Evolutionary conservation across 208 protist species (phyloP).

Genomic region (Novymonas esmeraldas): DNA sequence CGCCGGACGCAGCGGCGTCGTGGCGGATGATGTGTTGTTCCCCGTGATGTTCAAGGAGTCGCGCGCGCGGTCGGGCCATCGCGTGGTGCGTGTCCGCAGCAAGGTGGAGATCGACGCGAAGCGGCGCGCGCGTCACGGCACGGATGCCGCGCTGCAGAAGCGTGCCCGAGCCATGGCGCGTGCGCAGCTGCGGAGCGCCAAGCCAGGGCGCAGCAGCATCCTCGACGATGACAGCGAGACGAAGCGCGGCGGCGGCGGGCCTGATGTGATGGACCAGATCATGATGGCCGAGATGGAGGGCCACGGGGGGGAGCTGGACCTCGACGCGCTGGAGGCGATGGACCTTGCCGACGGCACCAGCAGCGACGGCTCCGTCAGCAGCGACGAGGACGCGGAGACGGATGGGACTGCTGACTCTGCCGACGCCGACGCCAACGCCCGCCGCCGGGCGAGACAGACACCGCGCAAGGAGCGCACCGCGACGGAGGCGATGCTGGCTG

Average conservation of each 20-base stretch:
- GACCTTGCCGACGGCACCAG: slow-evolving; percentile 21
- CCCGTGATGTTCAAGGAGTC: slow-evolving; percentile 81
- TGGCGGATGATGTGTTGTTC: slow-evolving; percentile 71
- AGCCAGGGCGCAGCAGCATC: slow-evolving; percentile 35
- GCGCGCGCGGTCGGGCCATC: slow-evolving; percentile 44
- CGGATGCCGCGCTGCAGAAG: slow-evolving; percentile 44
- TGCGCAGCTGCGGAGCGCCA: slow-evolving; percentile 14
- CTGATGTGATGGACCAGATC: slow-evolving; percentile 25
- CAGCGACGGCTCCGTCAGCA: slow-evolving; percentile 2
- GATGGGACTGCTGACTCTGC: slow-evolving; percentile 16
- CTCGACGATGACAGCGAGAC: slow-evolving; percentile 27
- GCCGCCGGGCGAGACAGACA: slow-evolving; percentile 11
- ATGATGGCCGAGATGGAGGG: slow-evolving; percentile 37
- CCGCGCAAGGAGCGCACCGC: slow-evolving; percentile 4
- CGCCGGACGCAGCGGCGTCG: slow-evolving; percentile 21
- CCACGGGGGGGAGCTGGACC: slow-evolving; percentile 36
- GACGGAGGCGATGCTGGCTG: slow-evolving; percentile 20
- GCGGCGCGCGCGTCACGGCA: slow-evolving; percentile 22
- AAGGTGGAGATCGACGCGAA: slow-evolving; percentile 38
- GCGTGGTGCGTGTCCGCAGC: slow-evolving; percentile 57
- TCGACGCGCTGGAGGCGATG: slow-evolving; percentile 50
- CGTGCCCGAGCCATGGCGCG: slow-evolving; percentile 19
- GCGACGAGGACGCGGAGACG: slow-evolving; percentile 8
- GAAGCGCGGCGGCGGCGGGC: not conserved
- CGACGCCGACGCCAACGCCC: slow-evolving; percentile 3